phyloP scores from a whole-genome alignment of 2,329 filamentous ascomycete species.

The Diaporthe capsici region DNA sequence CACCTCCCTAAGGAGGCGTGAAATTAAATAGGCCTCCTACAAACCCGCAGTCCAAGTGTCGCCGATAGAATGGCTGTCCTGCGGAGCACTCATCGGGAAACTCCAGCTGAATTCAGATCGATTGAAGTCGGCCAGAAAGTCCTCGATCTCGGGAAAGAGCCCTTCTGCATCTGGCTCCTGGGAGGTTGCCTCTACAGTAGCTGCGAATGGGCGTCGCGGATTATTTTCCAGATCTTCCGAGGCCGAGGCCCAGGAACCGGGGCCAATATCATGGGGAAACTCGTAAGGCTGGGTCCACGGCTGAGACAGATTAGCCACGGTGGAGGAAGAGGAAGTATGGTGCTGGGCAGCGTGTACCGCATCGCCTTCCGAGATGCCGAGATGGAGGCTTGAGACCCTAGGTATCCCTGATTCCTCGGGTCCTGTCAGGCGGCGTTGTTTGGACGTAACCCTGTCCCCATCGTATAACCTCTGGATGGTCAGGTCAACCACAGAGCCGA shows the following conservation, averaged over 20 bases:
- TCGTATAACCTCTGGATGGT: conserved; percentile 38
- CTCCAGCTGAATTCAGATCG: conserved; percentile 17
- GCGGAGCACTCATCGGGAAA: not conserved
- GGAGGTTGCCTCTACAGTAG: not conserved
- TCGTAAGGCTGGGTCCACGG: not conserved
- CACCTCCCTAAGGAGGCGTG: not conserved
- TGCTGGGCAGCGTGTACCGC: not conserved
- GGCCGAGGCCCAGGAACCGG: not conserved
- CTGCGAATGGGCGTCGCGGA: not conserved
- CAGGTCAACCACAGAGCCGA: conserved; percentile 49
- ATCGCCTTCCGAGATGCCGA: not conserved
- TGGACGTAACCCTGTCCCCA: not conserved
- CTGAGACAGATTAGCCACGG: not conserved
- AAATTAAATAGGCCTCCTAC: not conserved
- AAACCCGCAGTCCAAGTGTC: not conserved
- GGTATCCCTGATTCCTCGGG: not conserved
- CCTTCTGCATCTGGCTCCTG: not conserved
- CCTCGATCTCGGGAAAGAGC: conserved; percentile 11
- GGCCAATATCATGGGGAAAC: not conserved
- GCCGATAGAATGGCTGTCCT: not conserved
- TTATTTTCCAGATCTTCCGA: not conserved
- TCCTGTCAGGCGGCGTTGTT: not conserved
- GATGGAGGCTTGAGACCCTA: not conserved
- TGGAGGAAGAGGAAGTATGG: not conserved
- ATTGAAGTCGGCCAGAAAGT: conserved; percentile 9